Base-by-base conservation (phyloP, 2,329 filamentous ascomycete genomes). In the Aspergillus tanneri region DNA sequence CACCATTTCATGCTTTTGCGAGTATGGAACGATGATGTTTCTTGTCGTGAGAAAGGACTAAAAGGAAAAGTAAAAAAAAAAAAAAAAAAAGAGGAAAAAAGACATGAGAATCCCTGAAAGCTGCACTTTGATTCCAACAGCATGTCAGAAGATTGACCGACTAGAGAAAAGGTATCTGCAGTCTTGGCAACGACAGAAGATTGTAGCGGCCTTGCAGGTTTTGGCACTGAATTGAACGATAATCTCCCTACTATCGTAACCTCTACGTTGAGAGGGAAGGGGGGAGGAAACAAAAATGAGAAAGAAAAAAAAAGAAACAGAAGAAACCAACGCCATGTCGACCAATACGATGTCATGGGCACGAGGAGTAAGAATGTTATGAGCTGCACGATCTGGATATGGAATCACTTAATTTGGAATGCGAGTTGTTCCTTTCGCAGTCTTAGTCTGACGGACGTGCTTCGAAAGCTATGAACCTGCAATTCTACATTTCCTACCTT, bases 351-450 rank as follows among this genome's bases (percentile, higher is more conserved):
- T 49, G 53, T 51, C 52, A 65, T 54, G 58, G 58, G 58, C 62
- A 62, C 58, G 58, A 60, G 38, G 61, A 59, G 49, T 53, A 63
- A 57, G 59, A 65, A 56, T 54, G 54, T 64, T 59, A 67, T 53
- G 64, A 64, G 58, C 56, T 62, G 57, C 57, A 66, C 51, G 65
- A 66, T 56, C 45, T 59, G 59, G 52, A 52, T 41, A 53, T 52
- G 52, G 50, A 59, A 55, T 48, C 46, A 46, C 45, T 23, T 36
- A 28, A 41, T 28, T n/a, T 19, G 37, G 23, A 41, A 27, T 50
- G 37, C 40, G 25, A 28, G 16, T 43, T 47, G 40, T 46, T 41
- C 27, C 39, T 24, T 41, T 43, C 43, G 37, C 27, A 27, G 46
- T 42, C 30, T 38, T 14, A 19, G 37, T 46, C 43, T 22, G 28